Conservation (phyloP, 2,329 filamentous ascomycete genomes). For the Aspergillus intermedius region DNA sequence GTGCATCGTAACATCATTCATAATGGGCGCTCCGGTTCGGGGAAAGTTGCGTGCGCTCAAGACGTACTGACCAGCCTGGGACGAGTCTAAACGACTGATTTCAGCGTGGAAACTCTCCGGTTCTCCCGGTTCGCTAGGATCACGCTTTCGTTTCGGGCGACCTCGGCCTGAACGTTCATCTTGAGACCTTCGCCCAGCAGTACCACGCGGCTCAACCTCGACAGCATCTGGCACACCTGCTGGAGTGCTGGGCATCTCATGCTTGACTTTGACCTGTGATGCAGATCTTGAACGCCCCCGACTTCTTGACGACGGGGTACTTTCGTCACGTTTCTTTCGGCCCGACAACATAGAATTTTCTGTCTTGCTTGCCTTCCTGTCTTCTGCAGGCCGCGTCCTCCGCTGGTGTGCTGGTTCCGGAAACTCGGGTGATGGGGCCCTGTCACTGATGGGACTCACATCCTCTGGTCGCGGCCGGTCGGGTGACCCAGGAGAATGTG, state of each 20-base stretch:
- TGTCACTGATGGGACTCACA: slow-evolving; percentile 42
- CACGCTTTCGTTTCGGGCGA: slow-evolving; percentile 38
- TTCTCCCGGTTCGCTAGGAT: slow-evolving; percentile 26
- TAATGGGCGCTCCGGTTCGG: slow-evolving; percentile 63
- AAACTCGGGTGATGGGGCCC: slow-evolving; percentile 31
- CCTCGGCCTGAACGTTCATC: slow-evolving; percentile 24
- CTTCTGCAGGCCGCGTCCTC: slow-evolving; percentile 13
- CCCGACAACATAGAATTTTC: slow-evolving; percentile 20
- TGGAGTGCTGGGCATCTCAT: slow-evolving; percentile 31
- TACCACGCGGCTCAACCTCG: slow-evolving; percentile 24
- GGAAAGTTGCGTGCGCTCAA: slow-evolving; percentile 46
- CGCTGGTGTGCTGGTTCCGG: slow-evolving; percentile 18
- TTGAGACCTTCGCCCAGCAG: slow-evolving; percentile 22
- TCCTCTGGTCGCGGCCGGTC: slow-evolving; percentile 36
- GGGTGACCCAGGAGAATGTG: slow-evolving; percentile 34
- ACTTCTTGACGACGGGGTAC: slow-evolving; percentile 31
- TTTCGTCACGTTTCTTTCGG: slow-evolving; percentile 26
- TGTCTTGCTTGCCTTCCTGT: slow-evolving; percentile 13
- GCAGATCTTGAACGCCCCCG: slow-evolving; percentile 22
- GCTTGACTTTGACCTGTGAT: slow-evolving; percentile 22
- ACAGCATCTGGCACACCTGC: slow-evolving; percentile 25
- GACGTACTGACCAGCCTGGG: slow-evolving; percentile 31
- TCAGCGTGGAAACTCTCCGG: slow-evolving; percentile 21
- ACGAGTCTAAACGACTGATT: slow-evolving; percentile 21
- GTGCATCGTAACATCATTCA: slow-evolving; percentile 71